Base-by-base conservation (phyloP, 139 green algal genomes). In the Chlamydomonas applanata region DNA sequence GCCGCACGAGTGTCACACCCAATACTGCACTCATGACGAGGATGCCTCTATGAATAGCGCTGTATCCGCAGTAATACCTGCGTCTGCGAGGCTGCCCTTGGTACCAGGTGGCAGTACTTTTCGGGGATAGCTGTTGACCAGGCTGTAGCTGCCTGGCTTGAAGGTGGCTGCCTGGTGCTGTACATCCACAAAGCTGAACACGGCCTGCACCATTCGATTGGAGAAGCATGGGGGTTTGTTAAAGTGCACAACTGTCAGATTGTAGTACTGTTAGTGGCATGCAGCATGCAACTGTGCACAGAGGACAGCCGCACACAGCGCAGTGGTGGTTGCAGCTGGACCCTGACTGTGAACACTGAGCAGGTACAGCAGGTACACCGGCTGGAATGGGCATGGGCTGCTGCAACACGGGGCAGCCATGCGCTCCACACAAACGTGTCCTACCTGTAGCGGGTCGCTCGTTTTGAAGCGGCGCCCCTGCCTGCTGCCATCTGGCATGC, bases 171-270 rank as follows among this genome's bases (percentile, higher is more conserved):
- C 63, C 20, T 66, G 67, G n/a, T 80, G 69, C 52, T 85, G 40
- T 17, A 93, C 78, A 62, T 96, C 91, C 32, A 96, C 83, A 59
- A 87, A 95, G 67, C 94, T 88, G 73, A 96, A 96, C 27, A 94
- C 56, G 19, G 79, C 57, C 40, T 73, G 69, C 69, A 93, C 30
- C n/a, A n/a, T n/a, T n/a, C n/a, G n/a, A n/a, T n/a, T n/a, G n/a
- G n/a, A n/a, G n/a, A n/a, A n/a, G n/a, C n/a, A n/a, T n/a, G n/a
- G n/a, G n/a, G n/a, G n/a, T n/a, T n/a, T n/a, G n/a, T n/a, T n/a
- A n/a, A n/a, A n/a, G n/a, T n/a, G n/a, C n/a, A n/a, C n/a, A n/a
- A n/a, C n/a, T n/a, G n/a, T n/a, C n/a, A n/a, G n/a, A n/a, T n/a
- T n/a, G n/a, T n/a, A n/a, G n/a, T n/a, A n/a, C n/a, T n/a, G n/a